Percentiles rank a stretch among this genome's conserved stretches.
These are phyloP conservation scores for Emiliania huxleyi DNA, from an alignment of 78 protist genomes.

Conservation along the genomic window DNA sequence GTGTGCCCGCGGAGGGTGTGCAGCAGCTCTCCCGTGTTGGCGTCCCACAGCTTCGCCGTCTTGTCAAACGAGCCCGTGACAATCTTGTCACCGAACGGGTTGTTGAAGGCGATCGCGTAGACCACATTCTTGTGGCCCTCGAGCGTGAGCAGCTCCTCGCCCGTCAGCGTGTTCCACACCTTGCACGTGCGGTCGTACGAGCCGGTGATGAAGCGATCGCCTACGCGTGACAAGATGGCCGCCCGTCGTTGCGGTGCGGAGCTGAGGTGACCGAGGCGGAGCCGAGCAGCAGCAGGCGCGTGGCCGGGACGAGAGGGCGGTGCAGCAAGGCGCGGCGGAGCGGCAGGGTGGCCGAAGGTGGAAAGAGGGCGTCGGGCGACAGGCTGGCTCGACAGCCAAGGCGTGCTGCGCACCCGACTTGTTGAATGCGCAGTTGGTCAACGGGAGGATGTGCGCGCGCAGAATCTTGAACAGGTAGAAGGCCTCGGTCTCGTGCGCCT, in stretches of 20 bases:
- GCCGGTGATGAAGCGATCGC: constrained; percentile 69
- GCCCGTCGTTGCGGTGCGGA: no score
- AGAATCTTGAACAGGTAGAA: constrained; percentile 65
- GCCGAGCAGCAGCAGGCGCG: no score
- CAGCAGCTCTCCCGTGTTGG: constrained; percentile 52
- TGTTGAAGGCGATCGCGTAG: constrained; percentile 78
- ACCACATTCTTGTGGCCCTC: constrained; percentile 83
- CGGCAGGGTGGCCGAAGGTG: no score
- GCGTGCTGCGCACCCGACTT: no score
- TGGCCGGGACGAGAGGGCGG: no score
- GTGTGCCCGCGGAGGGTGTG: constrained; percentile 72
- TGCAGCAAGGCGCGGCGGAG: no score
- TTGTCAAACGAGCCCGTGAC: constrained; percentile 76
- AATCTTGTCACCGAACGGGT: constrained; percentile 60
- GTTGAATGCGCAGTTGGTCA: constrained; percentile 78
- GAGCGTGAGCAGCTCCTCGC: constrained; percentile 63
- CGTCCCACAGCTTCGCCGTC: constrained; percentile 71
- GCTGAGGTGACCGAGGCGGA: no score
- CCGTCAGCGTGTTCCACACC: constrained; percentile 69
- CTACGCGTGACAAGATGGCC: no score
- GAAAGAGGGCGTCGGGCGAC: no score
- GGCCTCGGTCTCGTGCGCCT: neutral
- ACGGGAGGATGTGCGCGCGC: constrained; percentile 76
- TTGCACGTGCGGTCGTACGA: constrained; percentile 74
- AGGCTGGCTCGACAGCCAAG: no score